These are phyloP conservation scores for Pyrenophora teres DNA, from an alignment of 2,329 filamentous ascomycete genomes.

Conservation along the genomic window DNA sequence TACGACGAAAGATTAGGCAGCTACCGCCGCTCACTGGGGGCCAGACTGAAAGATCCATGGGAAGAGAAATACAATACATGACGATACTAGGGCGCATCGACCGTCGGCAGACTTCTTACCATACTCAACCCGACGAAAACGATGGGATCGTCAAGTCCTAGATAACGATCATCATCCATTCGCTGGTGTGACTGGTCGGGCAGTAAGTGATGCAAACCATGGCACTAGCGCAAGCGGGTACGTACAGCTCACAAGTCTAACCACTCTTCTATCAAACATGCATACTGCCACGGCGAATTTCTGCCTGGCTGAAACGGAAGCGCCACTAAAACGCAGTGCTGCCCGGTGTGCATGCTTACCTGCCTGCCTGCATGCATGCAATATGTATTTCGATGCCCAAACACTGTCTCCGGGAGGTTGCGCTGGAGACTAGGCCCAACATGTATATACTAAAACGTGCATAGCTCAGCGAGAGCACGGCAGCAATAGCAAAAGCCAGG, in stretches of 20 bases:
- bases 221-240: background rate
- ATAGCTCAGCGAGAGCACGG: too few relatives aligned
- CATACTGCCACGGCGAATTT: too few relatives aligned
- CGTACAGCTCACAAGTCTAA: background rate
- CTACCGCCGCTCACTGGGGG: too few relatives aligned
- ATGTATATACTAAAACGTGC: background rate
- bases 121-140: too few relatives aligned
- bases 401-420: background rate
- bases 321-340: conserved; percentile 5
- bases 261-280: too few relatives aligned
- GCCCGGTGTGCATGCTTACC: conserved; percentile 1
- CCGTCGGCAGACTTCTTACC: too few relatives aligned
- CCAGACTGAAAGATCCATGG: too few relatives aligned
- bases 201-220: background rate
- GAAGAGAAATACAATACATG: too few relatives aligned
- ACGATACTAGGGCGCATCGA: too few relatives aligned
- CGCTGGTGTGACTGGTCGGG: background rate
- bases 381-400: background rate
- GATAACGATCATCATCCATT: conserved; percentile 3
- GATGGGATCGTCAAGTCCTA: background rate
- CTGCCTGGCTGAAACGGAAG: background rate
- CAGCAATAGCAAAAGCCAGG: background rate
- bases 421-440: conserved; percentile 4
- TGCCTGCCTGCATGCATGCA: conserved; percentile 1
- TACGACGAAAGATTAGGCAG: too few relatives aligned